phyloP scores from a whole-genome alignment of 768 basidiomycete species.

The Hydnomerulius pinastri region DNA sequence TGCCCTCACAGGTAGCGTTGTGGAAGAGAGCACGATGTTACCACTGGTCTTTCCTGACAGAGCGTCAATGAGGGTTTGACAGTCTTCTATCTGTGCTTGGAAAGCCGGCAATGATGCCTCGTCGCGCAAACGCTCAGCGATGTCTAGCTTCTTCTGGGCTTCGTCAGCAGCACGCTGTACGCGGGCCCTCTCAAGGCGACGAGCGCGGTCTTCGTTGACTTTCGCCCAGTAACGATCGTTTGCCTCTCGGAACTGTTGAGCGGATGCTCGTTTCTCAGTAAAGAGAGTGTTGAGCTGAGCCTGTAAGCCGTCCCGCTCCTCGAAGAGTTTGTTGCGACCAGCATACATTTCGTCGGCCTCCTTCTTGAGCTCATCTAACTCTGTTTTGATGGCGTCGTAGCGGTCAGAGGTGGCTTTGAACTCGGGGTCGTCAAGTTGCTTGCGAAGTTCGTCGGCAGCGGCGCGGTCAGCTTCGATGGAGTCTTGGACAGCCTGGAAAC shows the following conservation, averaged over 20 bases:
- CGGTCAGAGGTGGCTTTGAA: slow-evolving; percentile 77
- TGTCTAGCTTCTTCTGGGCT: slow-evolving; percentile 75
- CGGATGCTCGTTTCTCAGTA: slow-evolving; percentile 74
- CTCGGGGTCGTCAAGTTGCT: slow-evolving; percentile 89
- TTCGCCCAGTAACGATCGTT: slow-evolving; percentile 84
- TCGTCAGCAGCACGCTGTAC: slow-evolving; percentile 78
- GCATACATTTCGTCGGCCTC: slow-evolving; percentile 85
- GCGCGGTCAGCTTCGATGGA: slow-evolving; percentile 78
- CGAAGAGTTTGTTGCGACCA: slow-evolving; percentile 77
- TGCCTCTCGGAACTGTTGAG: slow-evolving; percentile 71
- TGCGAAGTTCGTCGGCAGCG: slow-evolving; percentile 74
- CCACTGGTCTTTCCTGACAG: slow-evolving; percentile 69
- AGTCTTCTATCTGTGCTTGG: slow-evolving; percentile 94
- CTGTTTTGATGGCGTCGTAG: slow-evolving; percentile 78
- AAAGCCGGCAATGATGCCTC: slow-evolving; percentile 90
- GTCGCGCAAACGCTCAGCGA: slow-evolving; percentile 79
- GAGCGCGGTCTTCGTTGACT: slow-evolving; percentile 84
- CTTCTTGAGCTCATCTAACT: slow-evolving; percentile 85
- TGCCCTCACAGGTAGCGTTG: slow-evolving; percentile 39
- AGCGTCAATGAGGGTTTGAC: slow-evolving; percentile 86
- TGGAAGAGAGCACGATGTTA: slow-evolving; percentile 44
- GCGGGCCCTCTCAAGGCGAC: slow-evolving; percentile 75
- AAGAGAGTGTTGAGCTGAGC: slow-evolving; percentile 70
- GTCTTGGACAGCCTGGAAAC: slow-evolving; percentile 77
- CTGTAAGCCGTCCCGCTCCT: slow-evolving; percentile 80